Base-by-base conservation (phyloP, 1,284 basidiomycete genomes). In the Calocybe gambosa region DNA sequence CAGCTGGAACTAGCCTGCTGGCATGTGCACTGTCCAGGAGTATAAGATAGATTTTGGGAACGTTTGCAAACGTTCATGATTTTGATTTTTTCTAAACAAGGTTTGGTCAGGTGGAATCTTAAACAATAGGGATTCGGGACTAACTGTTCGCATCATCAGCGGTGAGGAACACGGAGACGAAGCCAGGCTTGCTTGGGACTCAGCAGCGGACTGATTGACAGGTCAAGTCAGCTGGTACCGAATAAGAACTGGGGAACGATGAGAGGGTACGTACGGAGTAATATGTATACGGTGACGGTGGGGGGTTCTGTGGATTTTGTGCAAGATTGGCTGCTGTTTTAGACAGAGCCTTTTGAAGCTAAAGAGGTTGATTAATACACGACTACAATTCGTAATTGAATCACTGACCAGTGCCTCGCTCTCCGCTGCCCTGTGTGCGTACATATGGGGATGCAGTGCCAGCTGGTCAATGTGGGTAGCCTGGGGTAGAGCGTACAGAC, bases 321-420 rank as follows among this genome's bases (percentile, higher is more conserved):
- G 67, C 28, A 21, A 58, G 13, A 59, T 58, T 67, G 0, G 69
- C 65, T 1, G 69, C 62, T 5, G 70, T 69, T 62, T 73, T 73
- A 50, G 72, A 70, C 33, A 78, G 59, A 42, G 71, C 74, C 52
- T 71, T 74, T 66, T 72, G 65, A 6, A 78, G 69, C 75, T 78
- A 38, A 9, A 28, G 36, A 53, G 53, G 10, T 46, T 41, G 50
- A 34, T 51, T 46, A 2, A 46, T 4, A 23, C 19, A 15, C 35
- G n/a, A 18, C 16, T 2, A 42, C 2, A 28, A 26, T 5, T 26
- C 5, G 25, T 26, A 12, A 8, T 13, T 31, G 3, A 31, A 13
- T 31, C 35, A 50, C 67, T 52, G 46, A 85, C 85, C 76, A 87
- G 85, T 34, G 82, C 84, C 63, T 86, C 79, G 55, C 82, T 84